phyloP scores from a whole-genome alignment of 208 protist species.

The Leishmania braziliensis region DNA sequence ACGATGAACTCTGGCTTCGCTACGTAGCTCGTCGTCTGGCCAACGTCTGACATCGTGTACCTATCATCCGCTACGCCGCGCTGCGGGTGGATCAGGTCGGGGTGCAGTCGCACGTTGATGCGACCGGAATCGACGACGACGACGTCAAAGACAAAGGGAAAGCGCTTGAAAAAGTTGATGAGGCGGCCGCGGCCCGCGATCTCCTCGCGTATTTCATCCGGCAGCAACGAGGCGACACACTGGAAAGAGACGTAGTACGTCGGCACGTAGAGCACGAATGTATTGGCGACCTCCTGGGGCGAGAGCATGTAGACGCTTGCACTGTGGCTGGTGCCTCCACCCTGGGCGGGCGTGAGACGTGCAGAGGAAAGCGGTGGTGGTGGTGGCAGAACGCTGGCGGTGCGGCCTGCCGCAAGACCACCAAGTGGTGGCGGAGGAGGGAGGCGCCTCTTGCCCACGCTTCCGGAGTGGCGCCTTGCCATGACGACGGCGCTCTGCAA shows the following conservation, averaged over 20 bases:
- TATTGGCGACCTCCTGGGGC: conserved; percentile 71
- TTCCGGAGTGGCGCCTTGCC: conserved; percentile 1
- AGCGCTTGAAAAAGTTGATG: conserved; percentile 57
- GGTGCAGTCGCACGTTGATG: conserved; percentile 65
- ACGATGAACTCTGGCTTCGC: conserved; percentile 75
- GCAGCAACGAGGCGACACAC: conserved; percentile 74
- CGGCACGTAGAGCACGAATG: conserved; percentile 78
- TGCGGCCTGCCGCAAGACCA: not conserved
- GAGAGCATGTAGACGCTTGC: conserved; percentile 41
- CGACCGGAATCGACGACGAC: conserved; percentile 32
- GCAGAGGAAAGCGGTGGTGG: conserved; percentile 35
- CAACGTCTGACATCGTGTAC: conserved; percentile 86
- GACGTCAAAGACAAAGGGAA: conserved; percentile 83
- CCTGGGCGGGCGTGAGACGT: conserved; percentile 23
- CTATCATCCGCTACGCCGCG: conserved; percentile 79
- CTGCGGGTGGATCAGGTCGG: conserved; percentile 74
- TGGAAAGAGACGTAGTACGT: conserved; percentile 80
- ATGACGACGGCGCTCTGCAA: not conserved
- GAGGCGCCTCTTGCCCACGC: not conserved
- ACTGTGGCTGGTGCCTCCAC: conserved; percentile 20
- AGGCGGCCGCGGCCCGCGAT: conserved; percentile 66
- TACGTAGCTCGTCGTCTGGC: conserved; percentile 70
- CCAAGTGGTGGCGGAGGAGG: conserved; percentile 10
- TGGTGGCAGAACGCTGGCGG: conserved; percentile 22
- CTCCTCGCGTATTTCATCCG: conserved; percentile 64